Conservation (phyloP, 352 stramenopile genomes). For the Thraustochytrium sp. region DNA sequence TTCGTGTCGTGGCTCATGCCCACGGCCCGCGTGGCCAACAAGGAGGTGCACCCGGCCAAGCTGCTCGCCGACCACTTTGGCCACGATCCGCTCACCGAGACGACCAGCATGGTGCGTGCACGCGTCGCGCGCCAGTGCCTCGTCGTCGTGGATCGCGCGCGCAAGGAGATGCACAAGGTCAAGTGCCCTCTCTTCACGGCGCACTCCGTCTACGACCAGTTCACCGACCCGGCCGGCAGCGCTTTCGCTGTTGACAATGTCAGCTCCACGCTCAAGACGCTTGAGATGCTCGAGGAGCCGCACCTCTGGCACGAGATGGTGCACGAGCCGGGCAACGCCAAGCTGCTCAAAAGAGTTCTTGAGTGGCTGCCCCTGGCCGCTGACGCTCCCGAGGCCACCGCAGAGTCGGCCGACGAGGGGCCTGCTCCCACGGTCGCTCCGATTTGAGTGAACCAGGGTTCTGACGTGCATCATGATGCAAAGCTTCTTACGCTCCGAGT, state of each 20-base stretch:
- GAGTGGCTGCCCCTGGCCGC: neutral
- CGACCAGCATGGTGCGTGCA: neutral
- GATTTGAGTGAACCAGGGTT: too few relatives aligned
- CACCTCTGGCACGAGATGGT: conserved; percentile 3
- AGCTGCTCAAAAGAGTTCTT: neutral
- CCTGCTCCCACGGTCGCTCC: too few relatives aligned
- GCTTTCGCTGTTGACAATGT: neutral
- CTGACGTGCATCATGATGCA: too few relatives aligned
- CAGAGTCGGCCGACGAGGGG: neutral
- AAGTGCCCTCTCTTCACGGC: neutral
- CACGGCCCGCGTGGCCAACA: neutral
- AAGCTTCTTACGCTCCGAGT: too few relatives aligned
- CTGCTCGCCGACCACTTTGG: neutral
- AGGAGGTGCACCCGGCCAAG: neutral
- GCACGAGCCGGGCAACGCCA: neutral
- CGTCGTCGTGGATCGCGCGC: neutral
- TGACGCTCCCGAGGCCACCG: neutral
- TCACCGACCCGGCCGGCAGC: neutral
- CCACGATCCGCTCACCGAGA: conserved; percentile 3
- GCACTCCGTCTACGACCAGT: neutral
- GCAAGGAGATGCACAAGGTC: neutral
- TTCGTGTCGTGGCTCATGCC: neutral
- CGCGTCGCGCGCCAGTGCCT: conserved; percentile 1
- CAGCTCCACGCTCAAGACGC: neutral
- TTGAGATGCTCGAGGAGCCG: neutral